Evolutionary conservation across 345 rosid genomes (phyloP), one percentile per base, ranked within the genome.

Genomic region (Hirschfeldia incana): DNA sequence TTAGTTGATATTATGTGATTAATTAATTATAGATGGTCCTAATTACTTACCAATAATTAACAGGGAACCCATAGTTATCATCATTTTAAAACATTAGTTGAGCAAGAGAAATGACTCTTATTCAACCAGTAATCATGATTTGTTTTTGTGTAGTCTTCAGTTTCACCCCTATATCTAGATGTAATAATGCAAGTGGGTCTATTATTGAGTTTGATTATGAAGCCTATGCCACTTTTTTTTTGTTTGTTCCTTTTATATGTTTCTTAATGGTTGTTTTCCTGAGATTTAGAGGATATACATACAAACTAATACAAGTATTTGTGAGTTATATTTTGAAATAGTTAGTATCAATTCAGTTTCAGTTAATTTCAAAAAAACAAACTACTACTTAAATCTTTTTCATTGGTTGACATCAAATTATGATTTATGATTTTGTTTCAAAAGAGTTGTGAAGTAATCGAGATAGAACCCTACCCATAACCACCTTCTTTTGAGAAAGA

Each of bases 111-210:
- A 9, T 51, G n/a, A 55, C 68, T 76, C 60, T 67, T 44, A 58
- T 44, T 49, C 10, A 69, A 69, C 57, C 9, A 34, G 64, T 49
- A 63, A 70, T 59, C 72, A 62, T 70, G 42, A 62, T 77, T 36
- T 62, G 33, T 64, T 49, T 49, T 70, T 77, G 55, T 77, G 75
- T 77, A 49, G 70, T 77, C 70, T 77, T 34, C 65, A n/a, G 27
- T 51, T 32, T 5, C 27, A 57, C 53, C 69, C 63, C 29, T 62
- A 49, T 49, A 12, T 69, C 39, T 69, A n/a, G 2, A 49, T 69
- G 70, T 70, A 62, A 69, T 77, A 77, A 62, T 62, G 75, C 80
- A 77, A 77, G 80, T 77, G 80, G 80, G 70, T 77, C 75, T 77
- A 77, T 69, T 70, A 77, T 77, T 62, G 70, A 77, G 75, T 34